Evolutionary conservation across 1,139 yeast species (phyloP), one percentile per base, ranked within the genome.

Genomic region (Torulaspora globosa): DNA sequence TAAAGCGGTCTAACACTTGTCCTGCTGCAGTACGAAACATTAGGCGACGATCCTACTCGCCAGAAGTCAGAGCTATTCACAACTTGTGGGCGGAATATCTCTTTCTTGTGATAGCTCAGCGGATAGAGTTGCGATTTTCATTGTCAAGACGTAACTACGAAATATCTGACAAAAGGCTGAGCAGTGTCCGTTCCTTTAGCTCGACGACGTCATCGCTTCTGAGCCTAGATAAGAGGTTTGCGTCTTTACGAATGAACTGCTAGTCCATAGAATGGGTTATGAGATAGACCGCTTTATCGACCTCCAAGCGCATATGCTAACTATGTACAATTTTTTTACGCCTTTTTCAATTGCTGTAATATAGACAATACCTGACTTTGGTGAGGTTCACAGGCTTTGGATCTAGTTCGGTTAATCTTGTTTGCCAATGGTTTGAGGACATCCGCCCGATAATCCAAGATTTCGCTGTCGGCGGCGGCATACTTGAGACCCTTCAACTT

Each of bases 341-440:
- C 19, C 29, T 23, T 28, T n/a, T 40, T 40, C 34, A 35, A 12
- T 23, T 23, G 16, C 23, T 32, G 32, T 10, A 39, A 10, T 18
- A 31, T 57, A 5, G 65, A 52, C 52, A 57, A 49, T 2, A 54
- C 52, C 32, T 49, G 47, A 10, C 55, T 18, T 42, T 48, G 51
- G 33, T 39, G 41, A 10, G 40, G 35, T 26, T 11, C 41, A 19
- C 27, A 18, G n/a, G 33, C 9, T n/a, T 44, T 40, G 12, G 46
- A 46, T 26, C 35, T 42, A 29, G 55, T 52, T 58, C 60, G 56
- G 3, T 50, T 32, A 10, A 58, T 44, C 38, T 52, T 55, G 18
- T 49, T 36, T 34, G 57, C 40, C 23, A 58, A 41, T 19, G 59
- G 62, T 31, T 68, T 68, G 26, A 78, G 61, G 18, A 78, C 58